Base-by-base conservation (phyloP, 208 protist species). In the Leishmania braziliensis region DNA sequence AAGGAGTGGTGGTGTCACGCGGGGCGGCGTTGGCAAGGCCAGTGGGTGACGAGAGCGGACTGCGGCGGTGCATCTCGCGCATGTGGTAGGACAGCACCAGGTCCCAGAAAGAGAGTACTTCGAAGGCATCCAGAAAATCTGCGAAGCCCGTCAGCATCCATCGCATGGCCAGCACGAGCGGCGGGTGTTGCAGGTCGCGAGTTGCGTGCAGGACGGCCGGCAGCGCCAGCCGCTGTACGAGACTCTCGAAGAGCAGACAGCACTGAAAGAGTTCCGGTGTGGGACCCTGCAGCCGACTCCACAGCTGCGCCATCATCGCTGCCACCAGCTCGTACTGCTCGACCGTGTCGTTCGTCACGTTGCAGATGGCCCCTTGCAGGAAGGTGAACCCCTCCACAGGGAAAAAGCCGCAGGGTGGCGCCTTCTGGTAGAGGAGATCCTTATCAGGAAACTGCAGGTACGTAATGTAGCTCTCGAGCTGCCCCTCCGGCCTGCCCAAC, bases 131-230 rank as follows among this genome's bases (percentile, higher is more conserved):
- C 46, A 98, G 85, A 20, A 97, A 72, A 6, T 89, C 89, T 6
- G 87, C 89, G 83, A 98, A 98, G 54, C 91, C 93, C 43, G 91
- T 93, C 65, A 91, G 20, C 86, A 98, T 96, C 93, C 95, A 98
- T 78, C 87, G 86, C 63, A 98, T 58, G 16, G 92, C 91, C 54
- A 97, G 84, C 8, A 81, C 81, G 50, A 98, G 87, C 72, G 92
- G 91, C 29, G 92, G 89, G 69, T 86, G 79, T 36, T 90, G 77
- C 16, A 98, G 88, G 23, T 81, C 77, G 50, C 88, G 89, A 0
- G 85, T 89, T n/a, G 90, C 86, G 78, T 98, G 92, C 43, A 95
- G 78, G 53, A 85, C 84, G 10, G 95, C 95, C 26, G 88, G 68
- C 23, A 90, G 87, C 9, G 95, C 95, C 78, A 92, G 84, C 23